Conservation (phyloP, 2,329 filamentous ascomycete species). For the Calonectria henricotiae region DNA sequence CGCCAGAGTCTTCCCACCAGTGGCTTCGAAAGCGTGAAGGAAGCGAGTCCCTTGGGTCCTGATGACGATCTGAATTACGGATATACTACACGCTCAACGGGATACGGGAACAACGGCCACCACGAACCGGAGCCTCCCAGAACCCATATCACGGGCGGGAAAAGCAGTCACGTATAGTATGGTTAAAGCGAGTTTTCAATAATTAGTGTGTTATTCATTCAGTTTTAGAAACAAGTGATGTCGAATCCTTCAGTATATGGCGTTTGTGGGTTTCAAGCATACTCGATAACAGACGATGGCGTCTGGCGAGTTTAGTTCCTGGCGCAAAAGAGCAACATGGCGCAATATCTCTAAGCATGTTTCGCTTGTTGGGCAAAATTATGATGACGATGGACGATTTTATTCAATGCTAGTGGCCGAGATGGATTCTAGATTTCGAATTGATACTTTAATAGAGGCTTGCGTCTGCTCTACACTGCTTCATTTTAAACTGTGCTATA, state of each 20-base stretch:
- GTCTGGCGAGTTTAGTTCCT: constrained; percentile 6
- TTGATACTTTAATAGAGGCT: neutral
- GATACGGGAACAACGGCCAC: constrained; percentile 32
- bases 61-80: constrained; percentile 39
- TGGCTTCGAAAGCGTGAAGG: constrained; percentile 26
- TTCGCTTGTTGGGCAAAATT: neutral
- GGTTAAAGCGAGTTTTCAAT: neutral
- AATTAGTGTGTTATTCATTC: neutral
- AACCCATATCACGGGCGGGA: constrained; percentile 51
- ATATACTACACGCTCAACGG: constrained; percentile 35
- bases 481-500: neutral
- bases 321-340: neutral
- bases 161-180: neutral
- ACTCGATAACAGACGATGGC: neutral
- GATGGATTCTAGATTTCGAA: neutral
- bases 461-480: too few species aligned
- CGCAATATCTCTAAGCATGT: neutral
- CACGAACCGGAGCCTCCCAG: constrained; percentile 44
- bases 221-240: neutral
- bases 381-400: neutral
- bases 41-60: neutral
- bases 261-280: neutral
- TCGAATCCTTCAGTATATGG: neutral
- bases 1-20: constrained; percentile 54
- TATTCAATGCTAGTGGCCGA: neutral